Evolutionary conservation across 1,139 yeast species (phyloP), one percentile per base, ranked within the genome.

Genomic region (Diutina catenulata): DNA sequence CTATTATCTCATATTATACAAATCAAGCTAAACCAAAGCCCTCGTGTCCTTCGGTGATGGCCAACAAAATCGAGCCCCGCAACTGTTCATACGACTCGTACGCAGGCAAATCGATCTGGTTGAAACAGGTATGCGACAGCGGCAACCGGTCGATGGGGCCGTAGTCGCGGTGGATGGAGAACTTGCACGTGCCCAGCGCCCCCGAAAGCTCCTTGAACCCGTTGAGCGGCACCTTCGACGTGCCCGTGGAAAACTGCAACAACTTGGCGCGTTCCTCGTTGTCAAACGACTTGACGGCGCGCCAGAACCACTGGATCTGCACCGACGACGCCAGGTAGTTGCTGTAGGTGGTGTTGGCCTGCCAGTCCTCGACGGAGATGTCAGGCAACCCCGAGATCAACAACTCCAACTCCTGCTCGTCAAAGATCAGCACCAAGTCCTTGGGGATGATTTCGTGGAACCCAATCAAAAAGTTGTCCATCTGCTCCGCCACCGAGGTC

Each of bases 221-320:
- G 53, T 83, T 83, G 47, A 88, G 66, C 20, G 99, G 98, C 7
- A 93, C 98, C 58, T 91, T 88, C 41, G 94, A 80, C 0, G 99
- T 91, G 44, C 99, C 99, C 0, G 99, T 93, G 2, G 94, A 93
- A 66, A 91, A 93, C 53, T 93, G 99, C 42, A 93, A 63, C 45
- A 93, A 62, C 52, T 88, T 87, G 15, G 98, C 99, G 40, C 95
- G 70, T 53, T 91, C 97, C 56, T 91, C 98, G 32, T 76, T 76
- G 52, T 87, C 96, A 59, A 91, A 91, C 1, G 96, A 84, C 50
- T 87, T 76, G 13, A 93, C 96, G 1, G 97, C 96, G 53, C 97
- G 70, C 99, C 99, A 93, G 61, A 91, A 93, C 87, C 97, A 91
- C 53, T 82, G 88, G 43, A 93, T 80, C 53, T 88, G 97, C 29